Evolutionary conservation across 768 basidiomycete genomes (phyloP), one percentile per base, ranked within the genome.

Genomic region (Leccinum variicolor): DNA sequence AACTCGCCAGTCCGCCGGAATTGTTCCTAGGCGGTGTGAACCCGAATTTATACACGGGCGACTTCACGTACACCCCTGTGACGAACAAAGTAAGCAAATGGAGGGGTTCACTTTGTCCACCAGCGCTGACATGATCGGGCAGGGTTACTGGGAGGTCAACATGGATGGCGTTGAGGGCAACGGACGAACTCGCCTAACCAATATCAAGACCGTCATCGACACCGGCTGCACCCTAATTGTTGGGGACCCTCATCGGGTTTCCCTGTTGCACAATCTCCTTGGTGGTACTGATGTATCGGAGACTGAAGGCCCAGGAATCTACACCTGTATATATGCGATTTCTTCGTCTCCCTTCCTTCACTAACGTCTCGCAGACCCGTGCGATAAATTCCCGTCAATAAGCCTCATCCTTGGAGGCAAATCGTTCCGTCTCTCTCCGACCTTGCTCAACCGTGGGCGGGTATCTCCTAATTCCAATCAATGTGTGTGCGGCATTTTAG

Each of bases 1-100:
- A 81, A 62, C 67, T 84, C 8, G 66, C 79, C 11, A 19, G 62
- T 10, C 54, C 63, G 5, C 70, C 77, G 3, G 80, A 82, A 67
- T 71, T 86, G 8, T 78, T 74, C 62, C 59, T 87, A n/a, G 84
- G 84, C 39, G 84, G 84, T 46, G 69, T 69, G 9, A 75, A 87
- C 66, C 45, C 57, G 1, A 56, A 62, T 2, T 68, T 77, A 55
- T 83, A 79, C 68, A 77, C 71, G 4, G 82, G 83, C 6, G 52
- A 52, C 6, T 74, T 85, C 68, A 73, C 73, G 8, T 76, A 74
- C 21, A n/a, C 49, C n/a, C 39, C 53, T 43, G 58, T 64, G 1
- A 62, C 53, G 3, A 7, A 53, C 1, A 0, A 52, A 6, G 66
- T 62, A 29, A 60, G 58, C 15, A 17, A 36, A 8, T 15, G 1